A percentile compares a stretch with the other conserved stretches of the same genome.
Evolutionary conservation across 306 rosid species (phyloP).

Genomic region (Sicyos baderoa): DNA sequence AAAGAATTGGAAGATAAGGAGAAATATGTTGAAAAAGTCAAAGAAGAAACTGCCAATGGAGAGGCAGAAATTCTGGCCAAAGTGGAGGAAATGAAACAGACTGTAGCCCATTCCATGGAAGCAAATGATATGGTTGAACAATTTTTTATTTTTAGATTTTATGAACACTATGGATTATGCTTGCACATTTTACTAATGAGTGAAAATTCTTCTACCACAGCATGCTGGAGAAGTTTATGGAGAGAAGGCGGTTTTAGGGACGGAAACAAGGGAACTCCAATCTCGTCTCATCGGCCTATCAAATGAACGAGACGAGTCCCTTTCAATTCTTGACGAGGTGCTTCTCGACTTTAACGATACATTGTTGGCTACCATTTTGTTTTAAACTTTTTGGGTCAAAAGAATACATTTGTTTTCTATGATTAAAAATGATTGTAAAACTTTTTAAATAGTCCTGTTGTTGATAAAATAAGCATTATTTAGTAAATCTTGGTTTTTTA

Average conservation of each 20-base stretch:
- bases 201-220: slow-evolving; percentile 30
- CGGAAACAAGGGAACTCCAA: slow-evolving; percentile 86
- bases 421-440: too few species aligned
- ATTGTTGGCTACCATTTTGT: neutral
- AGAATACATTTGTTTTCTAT: neutral
- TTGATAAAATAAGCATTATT: too few species aligned
- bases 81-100: slow-evolving; percentile 59
- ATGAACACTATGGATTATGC: neutral
- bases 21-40: slow-evolving; percentile 60
- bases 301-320: slow-evolving; percentile 75
- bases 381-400: neutral
- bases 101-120: slow-evolving; percentile 64
- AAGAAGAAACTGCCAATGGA: slow-evolving; percentile 49
- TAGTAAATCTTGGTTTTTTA: neutral
- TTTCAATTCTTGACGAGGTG: slow-evolving; percentile 82
- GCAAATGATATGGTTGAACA: slow-evolving; percentile 75
- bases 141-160: neutral
- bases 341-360: neutral
- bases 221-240: slow-evolving; percentile 90
- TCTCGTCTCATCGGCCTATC: slow-evolving; percentile 69
- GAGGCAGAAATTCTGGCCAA: slow-evolving; percentile 49
- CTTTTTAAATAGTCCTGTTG: neutral
- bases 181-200: neutral
- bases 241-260: slow-evolving; percentile 74
- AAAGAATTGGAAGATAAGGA: slow-evolving; percentile 73